Percentiles rank a stretch among this genome's conserved stretches.
These are phyloP conservation scores for Aleurites moluccanus DNA, from an alignment of 441 rosid species.

Conservation along the genomic window DNA sequence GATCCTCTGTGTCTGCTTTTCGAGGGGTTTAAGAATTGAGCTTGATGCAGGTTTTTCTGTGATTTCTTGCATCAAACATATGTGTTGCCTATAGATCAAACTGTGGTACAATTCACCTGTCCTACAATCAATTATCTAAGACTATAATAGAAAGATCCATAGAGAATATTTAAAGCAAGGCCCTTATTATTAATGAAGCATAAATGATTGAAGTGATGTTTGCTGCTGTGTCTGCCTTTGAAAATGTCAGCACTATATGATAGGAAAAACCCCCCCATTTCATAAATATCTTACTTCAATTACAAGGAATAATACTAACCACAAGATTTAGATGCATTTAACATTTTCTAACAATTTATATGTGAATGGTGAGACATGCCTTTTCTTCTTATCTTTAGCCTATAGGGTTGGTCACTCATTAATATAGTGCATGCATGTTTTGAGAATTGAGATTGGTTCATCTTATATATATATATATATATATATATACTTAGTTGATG, in stretches of 20 bases:
- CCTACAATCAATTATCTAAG: neutral
- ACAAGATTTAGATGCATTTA: conserved; percentile 13
- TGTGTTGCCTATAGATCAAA: neutral
- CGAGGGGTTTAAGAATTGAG: neutral
- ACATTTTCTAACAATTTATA: neutral
- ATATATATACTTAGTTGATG: neutral
- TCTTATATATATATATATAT: too few relatives aligned
- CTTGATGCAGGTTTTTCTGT: neutral
- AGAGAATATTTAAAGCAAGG: neutral
- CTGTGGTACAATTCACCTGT: neutral
- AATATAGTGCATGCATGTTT: neutral
- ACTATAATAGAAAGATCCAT: neutral
- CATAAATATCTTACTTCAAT: neutral
- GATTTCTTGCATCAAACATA: neutral
- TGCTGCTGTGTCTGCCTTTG: neutral
- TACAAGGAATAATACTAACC: neutral
- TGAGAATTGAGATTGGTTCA: too few relatives aligned
- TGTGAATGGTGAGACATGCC: neutral
- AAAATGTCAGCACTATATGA: conserved; percentile 6
- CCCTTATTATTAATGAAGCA: neutral
- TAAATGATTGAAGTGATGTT: neutral
- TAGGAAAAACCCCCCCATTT: conserved; percentile 5
- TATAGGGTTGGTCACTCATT: neutral
- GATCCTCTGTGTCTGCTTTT: neutral
- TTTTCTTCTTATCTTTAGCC: neutral